These are phyloP conservation scores for Erythrophleum ivorense DNA, from an alignment of 331 rosid genomes.

Conservation along the genomic window DNA sequence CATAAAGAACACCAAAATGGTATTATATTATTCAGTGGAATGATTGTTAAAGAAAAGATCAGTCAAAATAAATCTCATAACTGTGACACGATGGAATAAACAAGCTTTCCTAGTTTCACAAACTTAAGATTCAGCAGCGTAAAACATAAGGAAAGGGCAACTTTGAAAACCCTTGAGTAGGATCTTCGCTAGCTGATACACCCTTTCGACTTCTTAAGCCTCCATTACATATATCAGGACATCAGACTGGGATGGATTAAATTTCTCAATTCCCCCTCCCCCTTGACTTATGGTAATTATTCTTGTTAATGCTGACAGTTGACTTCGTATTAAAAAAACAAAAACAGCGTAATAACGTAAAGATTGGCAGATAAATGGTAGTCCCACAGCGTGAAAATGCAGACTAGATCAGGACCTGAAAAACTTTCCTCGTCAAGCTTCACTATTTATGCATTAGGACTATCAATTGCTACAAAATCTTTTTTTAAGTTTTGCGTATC, in stretches of 20 bases:
- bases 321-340: too few species aligned
- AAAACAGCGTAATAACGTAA: background rate
- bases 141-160: background rate
- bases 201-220: too few species aligned
- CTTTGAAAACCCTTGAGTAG: too few species aligned
- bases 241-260: too few species aligned
- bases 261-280: too few species aligned
- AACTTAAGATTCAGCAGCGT: constrained; percentile 5
- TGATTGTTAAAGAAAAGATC: background rate
- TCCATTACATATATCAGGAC: too few species aligned
- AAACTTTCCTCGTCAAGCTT: background rate
- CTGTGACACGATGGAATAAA: background rate
- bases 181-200: too few species aligned
- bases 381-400: background rate
- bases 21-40: background rate
- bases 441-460: background rate
- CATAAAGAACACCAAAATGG: background rate
- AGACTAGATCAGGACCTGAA: constrained; percentile 11
- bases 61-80: constrained; percentile 22
- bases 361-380: background rate
- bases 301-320: too few species aligned
- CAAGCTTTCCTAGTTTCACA: background rate
- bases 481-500: background rate
- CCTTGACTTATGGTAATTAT: too few species aligned
- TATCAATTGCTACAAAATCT: background rate